A percentile compares a stretch with the other conserved stretches of the same genome.
Conservation (phyloP, 148 eudicot genomes). For the Simmondsia chinensis region DNA sequence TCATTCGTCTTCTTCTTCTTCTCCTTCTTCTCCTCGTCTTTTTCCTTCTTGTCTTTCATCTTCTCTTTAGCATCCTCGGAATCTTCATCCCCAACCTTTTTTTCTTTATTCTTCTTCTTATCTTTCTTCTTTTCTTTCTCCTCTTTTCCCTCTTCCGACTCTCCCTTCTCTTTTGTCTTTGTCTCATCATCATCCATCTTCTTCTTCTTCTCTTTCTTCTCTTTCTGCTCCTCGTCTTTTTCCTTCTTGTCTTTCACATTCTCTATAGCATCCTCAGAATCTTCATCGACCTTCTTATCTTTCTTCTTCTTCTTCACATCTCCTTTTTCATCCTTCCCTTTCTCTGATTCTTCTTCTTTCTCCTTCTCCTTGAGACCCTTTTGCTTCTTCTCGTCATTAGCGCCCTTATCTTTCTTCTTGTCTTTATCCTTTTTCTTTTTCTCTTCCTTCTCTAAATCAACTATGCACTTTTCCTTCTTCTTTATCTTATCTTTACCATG, state of each 20-base stretch:
- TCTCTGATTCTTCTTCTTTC: background rate
- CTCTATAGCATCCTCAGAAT: background rate
- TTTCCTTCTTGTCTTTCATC: slow-evolving; percentile 1
- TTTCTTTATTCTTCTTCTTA: slow-evolving; percentile 10
- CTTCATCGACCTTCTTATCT: background rate
- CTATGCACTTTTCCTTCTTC: background rate
- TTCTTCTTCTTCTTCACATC: slow-evolving; percentile 1
- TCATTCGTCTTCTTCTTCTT: slow-evolving; percentile 13
- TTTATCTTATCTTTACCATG: background rate
- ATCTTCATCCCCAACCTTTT: background rate
- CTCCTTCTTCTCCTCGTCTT: slow-evolving; percentile 12
- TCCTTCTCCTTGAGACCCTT: background rate
- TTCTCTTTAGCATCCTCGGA: slow-evolving; percentile 4
- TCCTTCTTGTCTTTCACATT: background rate
- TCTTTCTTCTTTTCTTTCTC: slow-evolving; percentile 14
- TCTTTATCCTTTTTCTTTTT: background rate
- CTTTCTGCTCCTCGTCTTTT: background rate
- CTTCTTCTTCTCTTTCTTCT: background rate
- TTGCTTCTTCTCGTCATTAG: background rate
- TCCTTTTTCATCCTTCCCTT: background rate
- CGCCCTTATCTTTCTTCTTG: background rate
- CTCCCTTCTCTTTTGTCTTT: slow-evolving; percentile 5
- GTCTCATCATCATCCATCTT: background rate
- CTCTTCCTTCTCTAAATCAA: background rate
- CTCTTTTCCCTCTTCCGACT: slow-evolving; percentile 13